Percentiles rank a stretch among this genome's conserved stretches.
Evolutionary conservation across 1,284 basidiomycete genomes (phyloP).

Genomic region (Mycocalia duriaeana): DNA sequence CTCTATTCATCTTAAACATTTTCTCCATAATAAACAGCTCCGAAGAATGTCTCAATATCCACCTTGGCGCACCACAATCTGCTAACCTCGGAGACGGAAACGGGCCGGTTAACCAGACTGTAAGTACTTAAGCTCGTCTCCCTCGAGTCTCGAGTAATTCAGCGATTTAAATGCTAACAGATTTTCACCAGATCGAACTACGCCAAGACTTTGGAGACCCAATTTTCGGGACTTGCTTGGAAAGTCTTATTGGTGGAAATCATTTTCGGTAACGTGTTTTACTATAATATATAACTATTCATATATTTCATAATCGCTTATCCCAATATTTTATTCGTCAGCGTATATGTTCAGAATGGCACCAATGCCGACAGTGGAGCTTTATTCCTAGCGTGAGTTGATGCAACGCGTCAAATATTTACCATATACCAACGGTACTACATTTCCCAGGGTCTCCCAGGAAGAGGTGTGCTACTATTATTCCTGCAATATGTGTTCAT

Average conservation of each 20-base stretch:
- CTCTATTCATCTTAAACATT: constrained; percentile 2
- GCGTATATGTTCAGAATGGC: constrained; percentile 59
- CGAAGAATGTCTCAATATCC: constrained; percentile 58
- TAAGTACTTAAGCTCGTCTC: constrained; percentile 10
- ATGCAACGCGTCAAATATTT: too few relatives aligned
- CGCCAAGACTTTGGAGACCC: constrained; percentile 54
- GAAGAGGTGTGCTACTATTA: constrained; percentile 44
- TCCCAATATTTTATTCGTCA: too few relatives aligned
- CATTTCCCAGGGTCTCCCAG: constrained; percentile 44
- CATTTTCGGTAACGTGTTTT: constrained; percentile 46
- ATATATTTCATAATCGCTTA: too few relatives aligned
- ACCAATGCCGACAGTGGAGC: constrained; percentile 49
- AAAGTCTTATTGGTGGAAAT: constrained; percentile 61
- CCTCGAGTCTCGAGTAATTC: constrained; percentile 3
- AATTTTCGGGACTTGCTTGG: constrained; percentile 52
- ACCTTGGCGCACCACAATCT: constrained; percentile 52
- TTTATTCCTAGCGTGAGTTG: constrained; percentile 61
- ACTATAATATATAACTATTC: neutral
- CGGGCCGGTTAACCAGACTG: constrained; percentile 42
- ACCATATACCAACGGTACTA: neutral
- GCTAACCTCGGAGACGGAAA: constrained; percentile 65
- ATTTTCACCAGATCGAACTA: constrained; percentile 51
- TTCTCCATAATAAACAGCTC: too few relatives aligned
- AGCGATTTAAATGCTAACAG: too few relatives aligned
- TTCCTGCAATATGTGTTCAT: constrained; percentile 2